Evolutionary conservation across 2,329 filamentous ascomycete genomes (phyloP).

Genomic region (Trichoderma cornu-damae): DNA sequence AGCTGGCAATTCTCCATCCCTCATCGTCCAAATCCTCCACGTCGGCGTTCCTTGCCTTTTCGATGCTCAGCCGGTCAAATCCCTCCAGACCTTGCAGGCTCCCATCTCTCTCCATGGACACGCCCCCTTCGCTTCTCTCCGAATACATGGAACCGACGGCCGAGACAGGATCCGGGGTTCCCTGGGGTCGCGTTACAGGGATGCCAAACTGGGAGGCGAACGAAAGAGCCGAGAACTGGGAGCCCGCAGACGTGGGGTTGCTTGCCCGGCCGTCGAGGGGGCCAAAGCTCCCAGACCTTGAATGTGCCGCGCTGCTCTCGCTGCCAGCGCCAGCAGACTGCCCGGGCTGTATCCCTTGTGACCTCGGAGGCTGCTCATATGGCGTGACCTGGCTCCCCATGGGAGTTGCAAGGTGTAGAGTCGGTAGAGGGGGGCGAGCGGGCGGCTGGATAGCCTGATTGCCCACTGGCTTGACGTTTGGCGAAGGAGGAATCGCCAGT

Average conservation of each 20-base stretch:
- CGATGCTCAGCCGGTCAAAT: slow-evolving; percentile 74
- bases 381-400: slow-evolving; percentile 73
- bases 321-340: slow-evolving; percentile 71
- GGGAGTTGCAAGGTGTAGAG: slow-evolving; percentile 78
- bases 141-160: slow-evolving; percentile 83
- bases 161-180: slow-evolving; percentile 78
- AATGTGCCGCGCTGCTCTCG: slow-evolving; percentile 73
- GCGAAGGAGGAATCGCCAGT: slow-evolving; percentile 83
- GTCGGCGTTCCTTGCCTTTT: slow-evolving; percentile 77
- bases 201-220: slow-evolving; percentile 71
- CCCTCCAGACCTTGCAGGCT: slow-evolving; percentile 72
- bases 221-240: slow-evolving; percentile 75
- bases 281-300: slow-evolving; percentile 78
- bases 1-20: slow-evolving; percentile 88
- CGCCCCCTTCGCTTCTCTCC: slow-evolving; percentile 68
- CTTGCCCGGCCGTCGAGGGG: slow-evolving; percentile 69
- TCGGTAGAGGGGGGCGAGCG: slow-evolving; percentile 59
- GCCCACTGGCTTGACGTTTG: slow-evolving; percentile 71
- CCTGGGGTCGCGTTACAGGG: slow-evolving; percentile 57
- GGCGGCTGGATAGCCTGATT: slow-evolving; percentile 38
- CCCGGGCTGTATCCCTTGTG: slow-evolving; percentile 50
- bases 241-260: slow-evolving; percentile 81
- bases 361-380: slow-evolving; percentile 57
- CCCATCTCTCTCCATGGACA: slow-evolving; percentile 74
- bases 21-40: slow-evolving; percentile 94